A percentile compares a stretch with the other conserved stretches of the same genome.
These are phyloP conservation scores for Geotrichum phurueaensis DNA, from an alignment of 1,139 yeast genomes.

Conservation along the genomic window DNA sequence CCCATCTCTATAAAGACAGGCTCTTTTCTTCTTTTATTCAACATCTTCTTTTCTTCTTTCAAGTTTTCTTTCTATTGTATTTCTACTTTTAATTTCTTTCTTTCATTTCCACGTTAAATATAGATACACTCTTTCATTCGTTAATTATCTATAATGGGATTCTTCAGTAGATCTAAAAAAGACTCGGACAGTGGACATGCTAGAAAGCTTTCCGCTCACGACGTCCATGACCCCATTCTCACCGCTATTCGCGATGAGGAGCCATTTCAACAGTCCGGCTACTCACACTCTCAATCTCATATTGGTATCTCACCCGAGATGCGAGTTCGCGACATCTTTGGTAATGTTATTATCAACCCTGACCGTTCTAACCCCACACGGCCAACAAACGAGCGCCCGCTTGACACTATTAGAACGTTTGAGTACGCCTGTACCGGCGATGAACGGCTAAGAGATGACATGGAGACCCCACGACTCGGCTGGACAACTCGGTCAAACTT, in stretches of 20 bases:
- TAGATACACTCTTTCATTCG: conserved; percentile 15
- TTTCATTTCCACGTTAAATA: background rate
- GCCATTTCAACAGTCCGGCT: conserved; percentile 62
- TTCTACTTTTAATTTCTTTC: background rate
- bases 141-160: conserved; percentile 1
- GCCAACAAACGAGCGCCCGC: conserved; percentile 85
- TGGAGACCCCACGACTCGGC: conserved; percentile 72
- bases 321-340: conserved; percentile 71
- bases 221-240: conserved; percentile 79
- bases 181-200: conserved; percentile 19
- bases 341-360: conserved; percentile 63
- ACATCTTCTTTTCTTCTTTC: background rate
- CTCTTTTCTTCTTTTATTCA: background rate
- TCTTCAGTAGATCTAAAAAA: conserved; percentile 4
- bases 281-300: conserved; percentile 37
- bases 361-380: conserved; percentile 92
- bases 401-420: conserved; percentile 88
- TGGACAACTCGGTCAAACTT: conserved; percentile 66
- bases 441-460: conserved; percentile 62
- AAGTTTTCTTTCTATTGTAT: background rate
- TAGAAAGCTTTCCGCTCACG: conserved; percentile 23
- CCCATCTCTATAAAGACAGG: too few relatives aligned
- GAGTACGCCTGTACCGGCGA: conserved; percentile 94
- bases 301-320: conserved; percentile 40
- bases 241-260: conserved; percentile 91